A percentile compares a stretch with the other conserved stretches of the same genome.
These are phyloP conservation scores for Malassezia brasiliensis DNA, from an alignment of 1,284 basidiomycete genomes.

Conservation along the genomic window DNA sequence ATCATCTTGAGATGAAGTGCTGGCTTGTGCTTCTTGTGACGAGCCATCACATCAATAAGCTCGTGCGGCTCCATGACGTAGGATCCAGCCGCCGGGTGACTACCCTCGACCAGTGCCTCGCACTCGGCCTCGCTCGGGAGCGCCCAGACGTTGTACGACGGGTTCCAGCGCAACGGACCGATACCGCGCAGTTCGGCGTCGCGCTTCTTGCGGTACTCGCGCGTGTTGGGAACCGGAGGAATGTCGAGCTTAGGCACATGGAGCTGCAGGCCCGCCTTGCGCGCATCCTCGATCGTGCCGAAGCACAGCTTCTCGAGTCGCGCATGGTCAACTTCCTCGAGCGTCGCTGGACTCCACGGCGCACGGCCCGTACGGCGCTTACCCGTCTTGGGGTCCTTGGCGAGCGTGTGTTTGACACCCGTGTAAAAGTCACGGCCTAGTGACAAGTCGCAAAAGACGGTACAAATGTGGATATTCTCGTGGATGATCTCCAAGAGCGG, in stretches of 20 bases:
- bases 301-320: constrained; percentile 34
- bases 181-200: constrained; percentile 25
- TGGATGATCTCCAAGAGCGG: constrained; percentile 35
- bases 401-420: constrained; percentile 37
- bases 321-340: constrained; percentile 32
- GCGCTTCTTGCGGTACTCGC: constrained; percentile 23
- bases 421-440: constrained; percentile 47
- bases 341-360: constrained; percentile 26
- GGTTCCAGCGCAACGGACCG: constrained; percentile 39
- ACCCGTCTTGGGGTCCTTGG: constrained; percentile 37
- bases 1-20: constrained; percentile 29
- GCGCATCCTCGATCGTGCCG: constrained; percentile 23
- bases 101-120: constrained; percentile 32
- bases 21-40: constrained; percentile 28
- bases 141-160: constrained; percentile 34
- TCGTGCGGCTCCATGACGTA: constrained; percentile 23
- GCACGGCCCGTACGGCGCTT: constrained; percentile 35
- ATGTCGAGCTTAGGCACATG: constrained; percentile 24
- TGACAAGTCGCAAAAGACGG: constrained; percentile 44
- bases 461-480: constrained; percentile 42
- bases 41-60: constrained; percentile 22
- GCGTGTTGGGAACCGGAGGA: constrained; percentile 12
- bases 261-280: constrained; percentile 26
- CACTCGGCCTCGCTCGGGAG: constrained; percentile 43
- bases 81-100: constrained; percentile 36